Percentiles rank a stretch among this genome's conserved stretches.
phyloP scores from a whole-genome alignment of 345 rosid species.

The Corymbia maculata region DNA sequence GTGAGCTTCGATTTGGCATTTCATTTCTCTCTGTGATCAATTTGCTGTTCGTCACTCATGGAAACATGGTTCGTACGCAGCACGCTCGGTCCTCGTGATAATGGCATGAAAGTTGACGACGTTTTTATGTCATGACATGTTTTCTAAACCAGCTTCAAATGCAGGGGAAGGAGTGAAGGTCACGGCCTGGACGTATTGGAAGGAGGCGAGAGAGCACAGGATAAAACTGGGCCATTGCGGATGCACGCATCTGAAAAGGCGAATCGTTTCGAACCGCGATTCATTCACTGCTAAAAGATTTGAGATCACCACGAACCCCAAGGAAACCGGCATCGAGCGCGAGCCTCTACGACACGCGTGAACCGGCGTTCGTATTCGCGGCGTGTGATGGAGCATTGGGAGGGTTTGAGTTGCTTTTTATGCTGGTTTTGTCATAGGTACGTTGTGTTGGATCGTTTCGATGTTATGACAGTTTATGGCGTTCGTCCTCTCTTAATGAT shows the following conservation, averaged over 20 bases:
- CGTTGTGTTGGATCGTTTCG: neutral
- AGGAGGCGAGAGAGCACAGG: neutral
- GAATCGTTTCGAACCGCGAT: too few relatives aligned
- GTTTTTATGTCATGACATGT: neutral
- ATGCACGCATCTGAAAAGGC: too few relatives aligned
- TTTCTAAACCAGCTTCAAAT: neutral
- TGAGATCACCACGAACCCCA: constrained; percentile 19
- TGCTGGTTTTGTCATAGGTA: neutral
- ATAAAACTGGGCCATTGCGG: neutral
- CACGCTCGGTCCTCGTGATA: neutral
- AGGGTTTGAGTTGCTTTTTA: neutral
- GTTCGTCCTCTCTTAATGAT: neutral
- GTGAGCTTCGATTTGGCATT: constrained; percentile 13
- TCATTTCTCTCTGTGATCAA: too few relatives aligned
- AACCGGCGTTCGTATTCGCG: neutral
- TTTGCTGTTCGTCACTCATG: neutral
- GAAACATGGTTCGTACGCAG: neutral
- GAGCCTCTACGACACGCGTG: neutral
- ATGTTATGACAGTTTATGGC: neutral
- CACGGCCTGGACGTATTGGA: neutral
- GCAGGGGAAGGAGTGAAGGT: neutral
- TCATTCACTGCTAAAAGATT: constrained; percentile 2
- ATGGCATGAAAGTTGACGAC: neutral
- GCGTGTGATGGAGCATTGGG: neutral
- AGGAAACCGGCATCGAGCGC: constrained; percentile 29